These are phyloP conservation scores for Dothidotthia symphoricarpi DNA, from an alignment of 2,329 filamentous ascomycete species.

Conservation along the genomic window DNA sequence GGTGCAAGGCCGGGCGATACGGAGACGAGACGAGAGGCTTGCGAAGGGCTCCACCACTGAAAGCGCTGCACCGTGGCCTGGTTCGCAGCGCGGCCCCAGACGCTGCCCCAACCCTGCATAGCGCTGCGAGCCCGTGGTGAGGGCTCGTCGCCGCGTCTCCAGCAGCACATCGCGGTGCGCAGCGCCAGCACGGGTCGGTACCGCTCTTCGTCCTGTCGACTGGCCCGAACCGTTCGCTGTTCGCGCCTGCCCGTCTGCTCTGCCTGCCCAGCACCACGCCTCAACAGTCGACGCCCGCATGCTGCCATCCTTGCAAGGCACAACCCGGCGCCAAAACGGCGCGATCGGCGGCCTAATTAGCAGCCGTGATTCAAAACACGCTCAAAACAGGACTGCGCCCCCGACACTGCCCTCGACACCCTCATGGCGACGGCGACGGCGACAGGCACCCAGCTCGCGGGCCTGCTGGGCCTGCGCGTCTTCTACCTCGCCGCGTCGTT, in stretches of 20 bases:
- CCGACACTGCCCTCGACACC: constrained; percentile 2
- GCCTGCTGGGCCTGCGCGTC: constrained; percentile 28
- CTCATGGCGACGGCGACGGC: constrained; percentile 2
- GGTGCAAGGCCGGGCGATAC: constrained; percentile 12
- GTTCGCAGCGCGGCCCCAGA: constrained; percentile 9
- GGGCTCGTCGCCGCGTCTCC: constrained; percentile 1
- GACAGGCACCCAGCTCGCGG: constrained; percentile 5
- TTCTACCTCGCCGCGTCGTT: constrained; percentile 41
- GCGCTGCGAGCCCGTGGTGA: background rate
- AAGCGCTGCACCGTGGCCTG: constrained; percentile 11
- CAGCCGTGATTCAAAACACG: constrained; percentile 1
- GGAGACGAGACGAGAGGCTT: constrained; percentile 16
- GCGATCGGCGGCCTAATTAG: constrained; percentile 18
- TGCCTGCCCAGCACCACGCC: background rate
- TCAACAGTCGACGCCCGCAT: background rate
- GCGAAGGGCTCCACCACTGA: constrained; percentile 16
- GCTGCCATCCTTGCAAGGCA: constrained; percentile 1
- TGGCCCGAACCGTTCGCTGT: background rate
- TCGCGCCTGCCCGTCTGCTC: background rate
- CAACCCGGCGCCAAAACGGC: constrained; percentile 8
- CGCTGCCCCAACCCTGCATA: constrained; percentile 15
- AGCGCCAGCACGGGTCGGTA: background rate
- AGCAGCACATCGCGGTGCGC: too few relatives aligned
- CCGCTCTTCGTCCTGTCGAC: too few relatives aligned
- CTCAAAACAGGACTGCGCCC: background rate